Evolutionary conservation across 2,329 filamentous ascomycete genomes (phyloP), one percentile per base, ranked within the genome.

Genomic region (Fusarium sp.): DNA sequence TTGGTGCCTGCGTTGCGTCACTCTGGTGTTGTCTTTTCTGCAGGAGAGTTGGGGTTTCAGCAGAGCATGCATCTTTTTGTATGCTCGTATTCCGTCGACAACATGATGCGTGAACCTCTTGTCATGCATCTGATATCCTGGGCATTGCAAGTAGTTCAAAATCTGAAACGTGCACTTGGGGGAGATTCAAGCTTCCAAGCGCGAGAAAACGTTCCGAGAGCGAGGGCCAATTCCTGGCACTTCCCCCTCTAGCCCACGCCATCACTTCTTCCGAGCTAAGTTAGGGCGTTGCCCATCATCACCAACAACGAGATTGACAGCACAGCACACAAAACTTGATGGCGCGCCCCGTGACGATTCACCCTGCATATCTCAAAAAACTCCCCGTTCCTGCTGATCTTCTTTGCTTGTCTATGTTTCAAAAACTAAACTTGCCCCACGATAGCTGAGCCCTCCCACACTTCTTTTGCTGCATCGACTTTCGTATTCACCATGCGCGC

Each of bases 211-310:
- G 67, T 70, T 39, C 64, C 43, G 73, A 77, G 64, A 68, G 71
- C 75, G 64, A 66, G 68, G 75, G 57, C 66, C 75, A 73, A 59
- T 65, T 35, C 52, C 67, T 45, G 68, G 75, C 64, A 68, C 70
- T 65, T 60, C 50, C 39, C 50, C 50, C 39, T 37, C 23, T 18
- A n/a, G 11, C 25, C 30, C 27, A 30, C 60, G 30, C 25, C 39
- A 45, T 25, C 50, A 30, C 13, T 8, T 37, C 14, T 32, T n/a
- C 27, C 41, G 25, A 64, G 45, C 62, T 39, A 48, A 20, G 27
- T 23, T 41, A 45, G 41, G 41, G 41, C 41, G 20, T 9, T 7
- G 20, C 9, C 20, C 41, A 45, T 43, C 23, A 35, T 27, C 34
- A 23, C 6, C 23, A 48, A 43, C 61, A 41, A 43, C 50, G 25